phyloP scores from a whole-genome alignment of 2,329 filamentous ascomycete genomes.

The Zasmidium angulare region DNA sequence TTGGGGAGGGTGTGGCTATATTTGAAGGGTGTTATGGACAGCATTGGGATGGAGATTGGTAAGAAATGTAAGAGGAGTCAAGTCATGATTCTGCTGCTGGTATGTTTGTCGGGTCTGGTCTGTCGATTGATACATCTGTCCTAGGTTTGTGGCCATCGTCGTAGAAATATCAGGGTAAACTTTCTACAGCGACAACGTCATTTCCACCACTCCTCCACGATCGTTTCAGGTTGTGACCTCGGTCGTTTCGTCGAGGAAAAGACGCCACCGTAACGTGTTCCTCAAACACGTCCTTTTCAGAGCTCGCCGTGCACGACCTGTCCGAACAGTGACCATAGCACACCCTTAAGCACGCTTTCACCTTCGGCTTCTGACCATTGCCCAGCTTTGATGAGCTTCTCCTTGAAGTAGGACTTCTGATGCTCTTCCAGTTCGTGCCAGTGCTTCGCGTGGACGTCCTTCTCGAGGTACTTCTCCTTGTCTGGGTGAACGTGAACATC shows the following conservation, averaged over 20 bases:
- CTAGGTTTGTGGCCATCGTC: too few species aligned
- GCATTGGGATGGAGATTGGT: neutral
- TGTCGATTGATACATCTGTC: too few species aligned
- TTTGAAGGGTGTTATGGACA: neutral
- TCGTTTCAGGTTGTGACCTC: too few species aligned
- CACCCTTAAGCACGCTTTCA: conserved; percentile 71
- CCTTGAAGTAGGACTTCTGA: conserved; percentile 68
- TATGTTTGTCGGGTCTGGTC: too few species aligned
- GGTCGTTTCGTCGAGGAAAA: too few species aligned
- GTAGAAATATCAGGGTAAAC: too few species aligned
- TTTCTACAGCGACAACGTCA: too few species aligned
- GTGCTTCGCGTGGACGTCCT: conserved; percentile 52
- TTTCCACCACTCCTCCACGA: too few species aligned
- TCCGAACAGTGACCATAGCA: conserved; percentile 70
- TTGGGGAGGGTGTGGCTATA: neutral
- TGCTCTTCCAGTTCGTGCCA: conserved; percentile 70
- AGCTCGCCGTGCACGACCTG: conserved; percentile 20
- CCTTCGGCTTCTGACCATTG: conserved; percentile 79
- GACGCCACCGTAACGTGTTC: too few species aligned
- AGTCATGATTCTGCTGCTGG: too few species aligned
- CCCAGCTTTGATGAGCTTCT: conserved; percentile 66
- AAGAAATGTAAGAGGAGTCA: neutral
- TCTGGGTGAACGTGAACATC: conserved; percentile 37
- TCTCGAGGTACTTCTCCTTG: conserved; percentile 43
- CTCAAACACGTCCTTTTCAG: too few species aligned